Base-by-base conservation (phyloP, 1,284 basidiomycete species). In the Coniophora puteana region DNA sequence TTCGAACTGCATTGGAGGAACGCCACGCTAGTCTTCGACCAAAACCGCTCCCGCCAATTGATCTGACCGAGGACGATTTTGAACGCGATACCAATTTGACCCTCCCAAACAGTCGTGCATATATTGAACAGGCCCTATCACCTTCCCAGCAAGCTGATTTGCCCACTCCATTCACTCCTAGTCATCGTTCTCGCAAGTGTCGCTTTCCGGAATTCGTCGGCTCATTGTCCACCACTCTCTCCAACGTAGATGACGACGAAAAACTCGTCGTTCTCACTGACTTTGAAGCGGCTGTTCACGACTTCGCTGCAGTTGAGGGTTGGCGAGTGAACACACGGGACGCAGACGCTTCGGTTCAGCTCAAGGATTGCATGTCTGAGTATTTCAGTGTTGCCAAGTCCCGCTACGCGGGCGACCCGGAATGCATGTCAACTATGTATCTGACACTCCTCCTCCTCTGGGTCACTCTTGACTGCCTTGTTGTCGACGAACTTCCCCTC, bases 381-480 rank as follows among this genome's bases (percentile, higher is more conserved):
- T 73, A 72, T 36, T 48, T 49, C 2, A 25, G 27, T 0, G 28
- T 45, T 2, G 69, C 71, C 0, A 21, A 36, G 11, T 18, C 17
- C 2, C 37, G 43, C 1, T 72, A 72, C 38, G 30, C 20, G 4
- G 40, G 43, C 18, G 68, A 67, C 38, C 65, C 71, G 3, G 72
- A 78, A 41, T 48, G 61, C 13, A 36, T 56, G 13, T 77, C 75
- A 0, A 43, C 65, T 5, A 68, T 72, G 62, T 46, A 73, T 13
- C 51, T 76, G 31, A 69, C 65, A 0, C 45, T 63, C 3, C 49
- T 73, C 7, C 59, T 69, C 12, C 56, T 76, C 11, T 74, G 71
- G 73, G 52, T 70, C 1, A 65, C 59, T 0, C 52, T 77, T 0
- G 74, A 78, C 48, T 57, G 52, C 21, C 13, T 69, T 1, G 61